Conservation (phyloP, 2,329 filamentous ascomycete species). For the Claviceps sorghi region DNA sequence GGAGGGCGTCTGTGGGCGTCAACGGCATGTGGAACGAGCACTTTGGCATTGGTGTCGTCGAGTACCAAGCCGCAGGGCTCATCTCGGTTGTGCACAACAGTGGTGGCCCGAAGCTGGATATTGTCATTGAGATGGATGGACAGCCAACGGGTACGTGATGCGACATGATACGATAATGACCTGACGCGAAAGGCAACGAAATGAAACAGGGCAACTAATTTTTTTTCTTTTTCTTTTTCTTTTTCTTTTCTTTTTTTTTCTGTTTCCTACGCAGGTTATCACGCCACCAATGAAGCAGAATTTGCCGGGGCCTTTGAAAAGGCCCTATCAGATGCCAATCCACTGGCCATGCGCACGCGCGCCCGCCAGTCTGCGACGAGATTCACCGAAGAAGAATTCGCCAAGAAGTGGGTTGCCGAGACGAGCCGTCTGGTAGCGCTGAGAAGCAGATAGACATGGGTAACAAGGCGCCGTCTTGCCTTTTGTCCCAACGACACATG, state of each 20-base stretch:
- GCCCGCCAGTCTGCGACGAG: constrained; percentile 66
- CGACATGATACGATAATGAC: background rate
- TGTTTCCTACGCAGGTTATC: constrained; percentile 47
- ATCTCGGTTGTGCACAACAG: constrained; percentile 89
- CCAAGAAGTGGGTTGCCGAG: constrained; percentile 59
- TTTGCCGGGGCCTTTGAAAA: constrained; percentile 71
- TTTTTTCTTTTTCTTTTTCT: too few relatives aligned
- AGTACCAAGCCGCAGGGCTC: constrained; percentile 90
- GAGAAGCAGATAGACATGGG: constrained; percentile 12
- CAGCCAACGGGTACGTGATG: constrained; percentile 52
- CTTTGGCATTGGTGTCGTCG: constrained; percentile 94
- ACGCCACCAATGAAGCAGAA: constrained; percentile 61
- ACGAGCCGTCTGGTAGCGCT: constrained; percentile 55
- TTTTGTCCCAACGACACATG: background rate
- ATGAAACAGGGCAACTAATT: background rate
- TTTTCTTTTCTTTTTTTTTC: background rate
- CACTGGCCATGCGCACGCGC: constrained; percentile 57
- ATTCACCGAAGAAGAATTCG: constrained; percentile 82
- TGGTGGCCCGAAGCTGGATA: constrained; percentile 85
- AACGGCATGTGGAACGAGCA: constrained; percentile 99
- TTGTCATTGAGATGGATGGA: constrained; percentile 69
- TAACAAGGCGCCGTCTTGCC: constrained; percentile 3
- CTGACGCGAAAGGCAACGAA: background rate
- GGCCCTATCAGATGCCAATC: constrained; percentile 59
- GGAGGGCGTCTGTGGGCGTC: constrained; percentile 66